Base-by-base conservation (phyloP, 139 green algal genomes). In the Spirogloea muscicola region DNA sequence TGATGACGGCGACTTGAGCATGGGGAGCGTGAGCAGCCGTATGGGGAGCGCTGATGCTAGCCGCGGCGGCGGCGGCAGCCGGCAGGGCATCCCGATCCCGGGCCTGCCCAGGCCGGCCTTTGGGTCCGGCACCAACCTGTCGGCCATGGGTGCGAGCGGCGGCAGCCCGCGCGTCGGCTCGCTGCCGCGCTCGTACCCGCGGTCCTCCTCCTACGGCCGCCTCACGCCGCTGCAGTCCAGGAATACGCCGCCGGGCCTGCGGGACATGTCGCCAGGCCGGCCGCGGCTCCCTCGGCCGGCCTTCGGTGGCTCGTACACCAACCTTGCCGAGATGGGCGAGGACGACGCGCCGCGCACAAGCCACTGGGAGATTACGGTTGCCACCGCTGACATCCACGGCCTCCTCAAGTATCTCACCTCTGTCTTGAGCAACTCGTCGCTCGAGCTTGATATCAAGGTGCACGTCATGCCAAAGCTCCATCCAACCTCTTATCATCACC, bases 321-420 rank as follows among this genome's bases (percentile, higher is more conserved):
- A 51, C 39, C 37, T 38, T 29, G 44, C 51, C 18, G 55, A 68
- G 48, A 51, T 52, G 51, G 68, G 68, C 31, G 68, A 76, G 51
- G 68, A 76, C 34, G 52, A 60, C n/a, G 51, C 21, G 38, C 7
- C 5, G n/a, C 41, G 37, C 6, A 59, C 60, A 16, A 69, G 46
- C 39, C 49, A 51, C 29, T 69, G 51, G 51, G 68, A 76, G 49
- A 38, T 76, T 10, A 76, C 68, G 18, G 68, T 76, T 16, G 68
- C 68, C 10, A 70, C 68, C 9, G 55, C 51, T 44, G 68, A 76
- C 31, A 69, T 49, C 34, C 68, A 51, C 13, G 68, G 68, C 13
- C 34, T 76, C 33, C 43, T 76, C 21, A 76, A 71, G 43, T 76
- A 44, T 29, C 36, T 76, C 31, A 76, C 68, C 18, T 49, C n/a